Percentiles rank a stretch among this genome's conserved stretches.
phyloP scores from a whole-genome alignment of 768 basidiomycete species.

The Pleurotus sapidus region DNA sequence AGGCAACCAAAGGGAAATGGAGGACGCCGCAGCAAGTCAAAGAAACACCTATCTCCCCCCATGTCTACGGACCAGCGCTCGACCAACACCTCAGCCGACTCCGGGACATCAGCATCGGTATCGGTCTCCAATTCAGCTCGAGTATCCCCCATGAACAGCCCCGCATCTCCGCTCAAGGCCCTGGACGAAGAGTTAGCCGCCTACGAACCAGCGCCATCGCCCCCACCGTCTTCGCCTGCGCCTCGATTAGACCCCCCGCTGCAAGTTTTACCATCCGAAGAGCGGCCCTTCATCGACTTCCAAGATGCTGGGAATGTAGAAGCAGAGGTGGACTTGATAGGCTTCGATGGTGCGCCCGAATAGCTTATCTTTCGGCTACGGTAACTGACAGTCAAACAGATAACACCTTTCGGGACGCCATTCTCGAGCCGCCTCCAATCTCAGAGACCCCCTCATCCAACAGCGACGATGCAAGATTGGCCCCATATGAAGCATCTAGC shows the following conservation, averaged over 20 bases:
- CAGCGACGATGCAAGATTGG: neutral
- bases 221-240: neutral
- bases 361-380: too few relatives aligned
- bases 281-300: neutral
- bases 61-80: neutral
- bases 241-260: neutral
- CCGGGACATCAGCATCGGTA: neutral
- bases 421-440: too few relatives aligned
- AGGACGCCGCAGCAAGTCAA: neutral
- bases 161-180: neutral
- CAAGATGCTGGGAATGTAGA: too few relatives aligned
- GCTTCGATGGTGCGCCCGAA: too few relatives aligned
- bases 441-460: neutral
- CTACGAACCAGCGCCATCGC: neutral
- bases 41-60: neutral
- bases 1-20: constrained; percentile 3
- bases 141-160: neutral
- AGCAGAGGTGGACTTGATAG: too few relatives aligned
- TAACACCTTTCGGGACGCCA: too few relatives aligned
- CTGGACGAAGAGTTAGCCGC: neutral
- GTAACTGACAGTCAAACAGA: too few relatives aligned
- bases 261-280: too few relatives aligned
- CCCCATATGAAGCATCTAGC: too few relatives aligned
- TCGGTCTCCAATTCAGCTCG: neutral
- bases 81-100: neutral